A percentile compares a stretch with the other conserved stretches of the same genome.
phyloP scores from a whole-genome alignment of 495 filamentous ascomycete genomes.

The Xylaria venustula region DNA sequence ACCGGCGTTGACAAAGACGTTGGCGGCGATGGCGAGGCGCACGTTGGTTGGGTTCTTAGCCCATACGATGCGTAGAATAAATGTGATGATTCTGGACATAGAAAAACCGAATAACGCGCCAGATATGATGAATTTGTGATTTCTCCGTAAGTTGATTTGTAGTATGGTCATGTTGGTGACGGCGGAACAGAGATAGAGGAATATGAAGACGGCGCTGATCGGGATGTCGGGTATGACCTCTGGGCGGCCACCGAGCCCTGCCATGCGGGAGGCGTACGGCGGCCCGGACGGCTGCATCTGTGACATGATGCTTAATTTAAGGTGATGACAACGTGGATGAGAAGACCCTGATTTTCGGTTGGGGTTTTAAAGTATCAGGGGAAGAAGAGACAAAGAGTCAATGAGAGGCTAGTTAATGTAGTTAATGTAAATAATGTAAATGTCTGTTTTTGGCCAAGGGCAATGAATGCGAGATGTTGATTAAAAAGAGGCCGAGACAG shows the following conservation, averaged over 20 bases:
- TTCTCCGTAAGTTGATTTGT: conserved; percentile 53
- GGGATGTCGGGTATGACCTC: conserved; percentile 60
- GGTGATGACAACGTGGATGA: not conserved
- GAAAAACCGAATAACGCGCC: conserved; percentile 76
- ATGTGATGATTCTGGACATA: conserved; percentile 68
- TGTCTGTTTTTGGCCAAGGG: no score
- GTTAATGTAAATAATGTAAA: no score
- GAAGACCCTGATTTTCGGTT: no score
- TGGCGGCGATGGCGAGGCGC: conserved; percentile 66
- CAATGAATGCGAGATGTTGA: no score
- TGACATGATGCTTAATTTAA: not conserved
- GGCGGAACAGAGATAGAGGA: conserved; percentile 59
- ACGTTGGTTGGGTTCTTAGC: conserved; percentile 48
- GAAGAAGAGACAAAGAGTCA: no score
- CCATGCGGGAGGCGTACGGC: conserved; percentile 41
- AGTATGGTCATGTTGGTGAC: conserved; percentile 66
- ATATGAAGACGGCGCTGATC: conserved; percentile 64
- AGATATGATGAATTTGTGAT: conserved; percentile 71
- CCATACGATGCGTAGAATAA: conserved; percentile 65
- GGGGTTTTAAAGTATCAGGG: no score
- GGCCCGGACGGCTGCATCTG: conserved; percentile 13
- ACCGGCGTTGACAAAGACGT: conserved; percentile 75
- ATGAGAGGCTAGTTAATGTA: no score
- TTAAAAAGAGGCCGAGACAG: no score
- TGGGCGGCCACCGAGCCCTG: conserved; percentile 59